Percentiles rank a stretch among this genome's conserved stretches.
These are phyloP conservation scores for Globisporangium alternatum DNA, from an alignment of 352 stramenopile species.

Conservation along the genomic window DNA sequence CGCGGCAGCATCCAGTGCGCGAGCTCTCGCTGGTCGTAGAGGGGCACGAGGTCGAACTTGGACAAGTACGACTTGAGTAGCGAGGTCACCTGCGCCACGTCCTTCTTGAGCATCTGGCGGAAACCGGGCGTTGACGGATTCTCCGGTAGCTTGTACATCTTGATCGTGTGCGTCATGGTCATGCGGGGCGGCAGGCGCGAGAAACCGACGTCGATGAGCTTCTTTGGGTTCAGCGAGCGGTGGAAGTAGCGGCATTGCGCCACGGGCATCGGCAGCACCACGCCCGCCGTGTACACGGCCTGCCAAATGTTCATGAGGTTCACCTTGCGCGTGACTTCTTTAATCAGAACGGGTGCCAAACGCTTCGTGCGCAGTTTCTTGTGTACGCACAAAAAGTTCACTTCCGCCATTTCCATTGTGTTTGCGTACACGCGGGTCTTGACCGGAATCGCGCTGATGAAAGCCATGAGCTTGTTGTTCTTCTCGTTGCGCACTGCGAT, in stretches of 20 bases:
- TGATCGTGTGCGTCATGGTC: conserved; percentile 94
- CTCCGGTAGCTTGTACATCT: conserved; percentile 85
- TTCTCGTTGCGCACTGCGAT: conserved; percentile 93
- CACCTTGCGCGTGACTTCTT: conserved; percentile 98
- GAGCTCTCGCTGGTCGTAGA: conserved; percentile 93
- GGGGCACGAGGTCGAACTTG: conserved; percentile 76
- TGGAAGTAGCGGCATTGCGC: conserved; percentile 96
- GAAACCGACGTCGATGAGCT: conserved; percentile 98
- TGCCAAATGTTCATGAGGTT: conserved; percentile 94
- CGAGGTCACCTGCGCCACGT: conserved; percentile 45
- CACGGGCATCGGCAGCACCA: conserved; percentile 95
- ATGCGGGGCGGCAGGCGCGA: conserved; percentile 89
- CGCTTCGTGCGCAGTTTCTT: conserved; percentile 97
- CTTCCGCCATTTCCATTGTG: conserved; percentile 85
- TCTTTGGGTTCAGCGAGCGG: conserved; percentile 97
- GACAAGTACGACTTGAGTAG: conserved; percentile 54
- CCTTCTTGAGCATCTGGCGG: conserved; percentile 46
- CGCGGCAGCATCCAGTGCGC: conserved; percentile 97
- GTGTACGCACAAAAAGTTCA: conserved; percentile 99
- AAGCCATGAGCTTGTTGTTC: conserved; percentile 94
- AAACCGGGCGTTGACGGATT: conserved; percentile 36
- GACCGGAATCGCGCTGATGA: conserved; percentile 96
- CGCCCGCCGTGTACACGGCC: conserved; percentile 98
- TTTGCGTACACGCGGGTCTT: conserved; percentile 62
- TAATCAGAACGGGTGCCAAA: conserved; percentile 98